Percentiles rank a stretch among this genome's conserved stretches.
These are phyloP conservation scores for Phytophthora ohioensis DNA, from an alignment of 352 stramenopile genomes.

Conservation along the genomic window DNA sequence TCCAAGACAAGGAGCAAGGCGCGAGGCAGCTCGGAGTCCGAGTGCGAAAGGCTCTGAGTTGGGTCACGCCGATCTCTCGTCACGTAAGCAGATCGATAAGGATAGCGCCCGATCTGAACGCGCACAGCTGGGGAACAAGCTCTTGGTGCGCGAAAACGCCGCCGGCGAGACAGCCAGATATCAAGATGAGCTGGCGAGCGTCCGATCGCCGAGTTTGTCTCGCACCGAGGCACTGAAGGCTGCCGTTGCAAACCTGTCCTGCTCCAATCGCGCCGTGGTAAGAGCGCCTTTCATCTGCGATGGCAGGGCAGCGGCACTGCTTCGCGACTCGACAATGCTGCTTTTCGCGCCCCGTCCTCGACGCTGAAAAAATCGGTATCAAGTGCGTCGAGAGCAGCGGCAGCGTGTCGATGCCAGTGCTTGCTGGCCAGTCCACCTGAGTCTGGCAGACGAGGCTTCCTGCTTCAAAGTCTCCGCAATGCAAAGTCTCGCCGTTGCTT, in stretches of 20 bases:
- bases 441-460: conserved; percentile 29
- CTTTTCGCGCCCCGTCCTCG: conserved; percentile 12
- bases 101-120: conserved; percentile 18
- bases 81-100: conserved; percentile 22
- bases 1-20: neutral
- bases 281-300: conserved; percentile 27
- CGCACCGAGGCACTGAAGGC: neutral
- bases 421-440: conserved; percentile 34
- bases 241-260: conserved; percentile 18
- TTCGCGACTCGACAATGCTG: conserved; percentile 27
- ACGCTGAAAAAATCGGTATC: conserved; percentile 23
- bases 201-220: conserved; percentile 17
- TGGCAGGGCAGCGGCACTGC: neutral
- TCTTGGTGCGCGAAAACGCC: conserved; percentile 22
- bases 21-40: too few relatives aligned
- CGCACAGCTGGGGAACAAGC: conserved; percentile 14
- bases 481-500: neutral
- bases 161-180: conserved; percentile 7
- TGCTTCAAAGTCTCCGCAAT: conserved; percentile 15
- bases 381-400: conserved; percentile 22
- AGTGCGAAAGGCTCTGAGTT: conserved; percentile 17
- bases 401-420: conserved; percentile 11
- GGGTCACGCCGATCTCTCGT: conserved; percentile 29
- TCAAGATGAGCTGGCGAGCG: conserved; percentile 31
- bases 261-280: conserved; percentile 14